Evolutionary conservation across 139 green algal species (phyloP), one percentile per base, ranked within the genome.

Genomic region (Ettlia oleoabundans): DNA sequence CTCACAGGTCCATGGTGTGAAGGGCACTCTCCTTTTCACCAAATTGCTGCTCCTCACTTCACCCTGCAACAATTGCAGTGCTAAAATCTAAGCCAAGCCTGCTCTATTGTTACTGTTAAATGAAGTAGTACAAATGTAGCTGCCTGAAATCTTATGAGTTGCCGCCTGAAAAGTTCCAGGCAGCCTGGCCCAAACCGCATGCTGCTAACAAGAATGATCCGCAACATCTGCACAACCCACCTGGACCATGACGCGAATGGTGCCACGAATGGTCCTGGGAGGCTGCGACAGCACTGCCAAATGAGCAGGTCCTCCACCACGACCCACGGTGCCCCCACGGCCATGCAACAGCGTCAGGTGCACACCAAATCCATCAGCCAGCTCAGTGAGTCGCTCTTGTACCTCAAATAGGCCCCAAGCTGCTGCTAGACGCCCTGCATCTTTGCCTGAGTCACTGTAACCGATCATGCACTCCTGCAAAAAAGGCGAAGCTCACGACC

Each of bases 361-460:
- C n/a, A 98, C 83, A 40, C 85, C 88, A 43, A 83, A 81, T 71
- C 90, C 84, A 33, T 86, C 75, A 19, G 74, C 82, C 2, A 74
- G 82, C 72, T 87, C 61, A 13, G 86, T 84, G 41, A 93, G 79
- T 42, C 73, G 69, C 71, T 93, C 90, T 79, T 94, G 90, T 22
- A 86, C 92, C 58, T 90, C 73, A 84, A 96, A 98, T 55, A 99
- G 87, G 26, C 92, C 96, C 96, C 95, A 99, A 41, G 92, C 93
- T 4, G 96, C 96, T 4, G 96, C 92, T 63, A 99, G 91, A 4
- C 96, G 88, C 21, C 96, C 96, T 3, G 96, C 97, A 82, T 99
- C 97, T 90, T 99, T 99, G 70, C 97, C 97, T 40, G 88, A 96
- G 91, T 99, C 97, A 61, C 88, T 96, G 90, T 99, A 99, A 0